Evolutionary conservation across 768 basidiomycete genomes (phyloP), one percentile per base, ranked within the genome.

Genomic region (Mycena chlorophos): DNA sequence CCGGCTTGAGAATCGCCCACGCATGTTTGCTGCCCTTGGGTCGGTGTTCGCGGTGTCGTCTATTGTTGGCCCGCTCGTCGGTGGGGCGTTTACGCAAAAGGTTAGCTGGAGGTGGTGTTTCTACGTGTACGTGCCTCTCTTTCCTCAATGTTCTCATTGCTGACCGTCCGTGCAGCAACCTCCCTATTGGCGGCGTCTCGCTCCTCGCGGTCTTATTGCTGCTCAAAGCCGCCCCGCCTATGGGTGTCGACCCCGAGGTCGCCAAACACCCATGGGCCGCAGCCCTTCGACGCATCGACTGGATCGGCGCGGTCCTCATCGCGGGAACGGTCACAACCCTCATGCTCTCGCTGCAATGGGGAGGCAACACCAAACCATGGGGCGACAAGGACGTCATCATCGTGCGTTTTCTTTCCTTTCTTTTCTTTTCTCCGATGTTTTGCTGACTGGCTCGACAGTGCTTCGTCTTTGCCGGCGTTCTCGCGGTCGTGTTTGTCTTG

Each of bases 341-440:
- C 13, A 66, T 78, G n/a, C 66, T 79, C 10, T 69, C 78, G 2
- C 65, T 80, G 2, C 73, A 76, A 52, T 77, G 75, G 74, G 78
- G 78, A n/a, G 78, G 78, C 0, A 73, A 74, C 58, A 62, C 67
- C n/a, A 74, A 75, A 58, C 62, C 73, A 0, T 81, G 79, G 79
- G 61, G 57, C 31, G 27, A 58, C 54, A 22, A 34, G 27, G 55
- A 30, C 22, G 51, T 60, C 42, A 59, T 69, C 51, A 47, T 52
- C 46, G 34, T 37, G n/a, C 10, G 34, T n/a, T 10, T 37, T 37
- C 34, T 37, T n/a, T 37, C 10, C 10, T n/a, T n/a, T n/a, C n/a
- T n/a, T 10, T 37, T 37, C 34, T 37, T n/a, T 37, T 10, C 10
- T n/a, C 34, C 34, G n/a, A n/a, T 37, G 12, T 10, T 37, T n/a